These are phyloP conservation scores for Wickerhamomyces pijperi DNA, from an alignment of 805 yeast genomes.

Conservation along the genomic window DNA sequence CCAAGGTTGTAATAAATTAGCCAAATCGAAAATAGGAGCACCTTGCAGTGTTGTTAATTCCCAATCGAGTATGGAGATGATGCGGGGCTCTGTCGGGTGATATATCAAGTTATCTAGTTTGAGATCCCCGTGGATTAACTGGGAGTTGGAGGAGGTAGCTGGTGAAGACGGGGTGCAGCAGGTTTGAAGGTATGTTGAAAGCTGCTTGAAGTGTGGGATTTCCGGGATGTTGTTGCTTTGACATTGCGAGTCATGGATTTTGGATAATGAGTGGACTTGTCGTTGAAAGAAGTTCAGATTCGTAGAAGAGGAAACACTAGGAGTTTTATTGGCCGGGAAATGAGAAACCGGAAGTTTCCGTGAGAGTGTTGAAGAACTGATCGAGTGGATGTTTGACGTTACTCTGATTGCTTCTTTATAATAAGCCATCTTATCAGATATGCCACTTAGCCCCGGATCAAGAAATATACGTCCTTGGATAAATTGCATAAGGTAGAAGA, in stretches of 20 bases:
- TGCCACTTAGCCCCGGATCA: constrained; percentile 32
- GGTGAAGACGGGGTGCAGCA: no score
- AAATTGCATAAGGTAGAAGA: constrained; percentile 52
- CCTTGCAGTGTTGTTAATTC: constrained; percentile 57
- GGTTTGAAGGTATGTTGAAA: constrained; percentile 31
- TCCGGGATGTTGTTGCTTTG: constrained; percentile 28
- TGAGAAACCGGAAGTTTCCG: constrained; percentile 31
- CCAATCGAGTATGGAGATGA: constrained; percentile 54
- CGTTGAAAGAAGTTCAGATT: constrained; percentile 34
- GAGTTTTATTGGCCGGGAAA: no score
- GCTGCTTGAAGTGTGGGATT: constrained; percentile 34
- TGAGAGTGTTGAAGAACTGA: constrained; percentile 32
- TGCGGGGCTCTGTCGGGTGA: constrained; percentile 38
- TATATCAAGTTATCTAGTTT: constrained; percentile 54
- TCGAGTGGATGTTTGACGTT: constrained; percentile 35
- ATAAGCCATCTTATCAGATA: constrained; percentile 13
- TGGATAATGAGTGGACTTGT: constrained; percentile 36
- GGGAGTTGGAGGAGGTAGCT: constrained; percentile 33
- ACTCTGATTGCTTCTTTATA: constrained; percentile 42
- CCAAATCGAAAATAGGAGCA: constrained; percentile 51
- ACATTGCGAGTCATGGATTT: constrained; percentile 30
- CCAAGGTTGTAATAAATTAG: constrained; percentile 47
- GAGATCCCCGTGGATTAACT: constrained; percentile 54
- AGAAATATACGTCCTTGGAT: constrained; percentile 46
- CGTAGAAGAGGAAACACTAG: constrained; percentile 13